Base-by-base conservation (phyloP, 257 asterid genomes). In the Solanum medicagineum region DNA sequence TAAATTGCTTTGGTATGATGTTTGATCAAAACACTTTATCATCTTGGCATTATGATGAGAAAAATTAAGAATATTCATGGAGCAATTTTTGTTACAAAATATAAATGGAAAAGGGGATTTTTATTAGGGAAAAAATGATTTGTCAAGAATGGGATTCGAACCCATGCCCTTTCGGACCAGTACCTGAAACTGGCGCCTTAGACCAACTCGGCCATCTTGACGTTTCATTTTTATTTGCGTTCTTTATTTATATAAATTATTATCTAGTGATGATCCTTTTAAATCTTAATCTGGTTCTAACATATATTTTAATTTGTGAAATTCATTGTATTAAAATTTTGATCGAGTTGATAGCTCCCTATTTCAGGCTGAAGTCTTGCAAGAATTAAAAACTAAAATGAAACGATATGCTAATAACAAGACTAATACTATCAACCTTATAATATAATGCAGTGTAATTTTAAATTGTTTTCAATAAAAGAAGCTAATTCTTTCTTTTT, bases 191-290 rank as follows among this genome's bases (percentile, higher is more conserved):
- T 74, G 81, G 81, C 59, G 42, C 42, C 81, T 74, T 74, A 47
- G 81, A 47, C 81, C 81, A 74, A 47, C 60, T 74, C 81, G 59
- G 81, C 59, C 81, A 74, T 74, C 81, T 74, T 74, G 81, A 74
- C 81, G 0, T 3, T 17, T 0, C 4, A 0, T 40, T 3, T 0
- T 5, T 0, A 1, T 1, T 0, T 0, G 0, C 5, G 6, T 40
- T 0, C 2, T 32, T 1, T 11, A 4, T 0, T 0, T 4, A 10
- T 59, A 60, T n/a, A 59, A 8, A 20, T 4, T 2, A n/a, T 10
- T 1, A 1, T 10, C 0, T 60, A 1, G 0, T 22, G 10, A 22
- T 62, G 9, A 32, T 32, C 36, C 36, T 32, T 1, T 7, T 22
- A 11, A 62, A 62, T 62, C 15, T n/a, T 9, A 7, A 1, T 53